Conservation (phyloP, 495 filamentous ascomycete species). For the Evansstolkia leycettana region DNA sequence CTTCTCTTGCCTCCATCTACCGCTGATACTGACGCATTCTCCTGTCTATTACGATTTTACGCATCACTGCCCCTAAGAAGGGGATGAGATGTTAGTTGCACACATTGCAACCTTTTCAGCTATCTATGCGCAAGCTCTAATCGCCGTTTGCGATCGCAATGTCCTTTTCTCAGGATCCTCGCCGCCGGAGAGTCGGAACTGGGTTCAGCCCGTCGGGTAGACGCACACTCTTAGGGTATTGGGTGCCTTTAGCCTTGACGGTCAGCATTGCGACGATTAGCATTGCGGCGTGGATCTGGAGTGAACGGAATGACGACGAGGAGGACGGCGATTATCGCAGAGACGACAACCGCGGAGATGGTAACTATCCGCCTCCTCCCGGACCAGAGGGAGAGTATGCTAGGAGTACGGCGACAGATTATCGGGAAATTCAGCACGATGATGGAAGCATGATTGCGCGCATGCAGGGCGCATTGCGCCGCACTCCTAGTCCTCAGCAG, state of each 20-base stretch:
- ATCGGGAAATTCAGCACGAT: conserved; percentile 22
- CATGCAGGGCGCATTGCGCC: conserved; percentile 70
- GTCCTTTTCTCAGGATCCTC: conserved; percentile 60
- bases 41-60: too few species aligned
- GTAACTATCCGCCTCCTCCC: conserved; percentile 18
- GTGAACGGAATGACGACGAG: conserved; percentile 64
- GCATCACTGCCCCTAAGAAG: conserved; percentile 2
- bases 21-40: too few species aligned
- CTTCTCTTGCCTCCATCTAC: conserved; percentile 5
- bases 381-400: conserved; percentile 20
- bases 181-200: conserved; percentile 40
- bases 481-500: conserved; percentile 83
- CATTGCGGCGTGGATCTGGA: conserved; percentile 86
- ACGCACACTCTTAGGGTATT: conserved; percentile 65
- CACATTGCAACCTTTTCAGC: conserved; percentile 8
- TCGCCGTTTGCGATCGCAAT: conserved; percentile 23
- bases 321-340: conserved; percentile 48
- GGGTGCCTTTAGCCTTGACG: conserved; percentile 74
- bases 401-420: conserved; percentile 16
- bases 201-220: conserved; percentile 42
- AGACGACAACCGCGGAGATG: conserved; percentile 12
- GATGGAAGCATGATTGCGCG: conserved; percentile 59
- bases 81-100: conserved; percentile 26
- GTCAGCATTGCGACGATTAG: conserved; percentile 75
- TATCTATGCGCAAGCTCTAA: conserved; percentile 11